Base-by-base conservation (phyloP, 208 protist species). In the Crithidia thermophila region DNA sequence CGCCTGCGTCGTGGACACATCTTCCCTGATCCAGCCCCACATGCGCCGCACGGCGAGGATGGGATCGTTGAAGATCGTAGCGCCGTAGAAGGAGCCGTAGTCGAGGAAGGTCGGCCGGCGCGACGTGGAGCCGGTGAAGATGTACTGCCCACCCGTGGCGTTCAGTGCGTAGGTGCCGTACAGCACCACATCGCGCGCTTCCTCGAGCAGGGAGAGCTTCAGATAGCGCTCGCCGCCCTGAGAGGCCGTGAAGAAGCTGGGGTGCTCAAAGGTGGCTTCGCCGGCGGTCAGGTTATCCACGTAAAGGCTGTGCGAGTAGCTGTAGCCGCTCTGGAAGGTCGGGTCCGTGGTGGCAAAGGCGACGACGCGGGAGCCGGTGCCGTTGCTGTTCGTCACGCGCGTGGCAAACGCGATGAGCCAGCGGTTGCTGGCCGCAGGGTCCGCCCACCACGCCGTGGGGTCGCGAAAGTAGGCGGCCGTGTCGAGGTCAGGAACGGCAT, bases 351-450 rank as follows among this genome's bases (percentile, higher is more conserved):
- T 80, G 39, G 43, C 25, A 58, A 82, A 82, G 45, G 73, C 37
- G 9, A 80, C 39, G 27, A 85, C 63, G 47, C 64, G 20, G 14
- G 59, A 51, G 33, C 56, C 52, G 21, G 49, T 31, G 18, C 61
- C 61, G 14, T 45, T 33, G 16, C 14, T 40, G 59, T 61, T 36
- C 10, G 47, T 67, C n/a, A 80, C 39, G 50, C 67, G 62, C 6
- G 65, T 52, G 11, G 43, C 72, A 45, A 85, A 62, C 23, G 67
- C 76, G 50, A 79, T 68, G 16, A 81, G 67, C 62, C 73, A 85
- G 25, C 56, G 46, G 45, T 27, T 49, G 1, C 34, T 37, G 27
- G 68, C 57, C 25, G n/a, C 40, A 1, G 72, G 80, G 31, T 81
- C 64, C 14, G 28, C 10, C 76, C 61, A 83, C 65, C 67, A 80